A percentile compares a stretch with the other conserved stretches of the same genome.
Evolutionary conservation across 164 flowering plant genomes (phyloP).

Genomic region (Stephania cephalantha): DNA sequence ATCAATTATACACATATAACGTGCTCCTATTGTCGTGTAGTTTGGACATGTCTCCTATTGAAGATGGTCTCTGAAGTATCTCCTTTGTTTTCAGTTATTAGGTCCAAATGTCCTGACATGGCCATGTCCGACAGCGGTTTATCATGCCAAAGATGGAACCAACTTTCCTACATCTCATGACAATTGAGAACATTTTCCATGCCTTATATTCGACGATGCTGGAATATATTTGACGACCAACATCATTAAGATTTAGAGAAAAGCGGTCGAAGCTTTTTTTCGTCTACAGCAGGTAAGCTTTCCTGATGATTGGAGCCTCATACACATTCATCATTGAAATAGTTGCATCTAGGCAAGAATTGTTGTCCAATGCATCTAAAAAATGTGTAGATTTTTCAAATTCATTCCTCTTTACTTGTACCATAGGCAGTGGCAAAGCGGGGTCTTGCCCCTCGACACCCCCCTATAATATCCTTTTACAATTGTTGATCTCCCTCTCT

Average conservation of each 20-base stretch:
- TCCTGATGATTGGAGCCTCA: neutral
- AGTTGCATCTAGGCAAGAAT: neutral
- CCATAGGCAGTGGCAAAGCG: neutral
- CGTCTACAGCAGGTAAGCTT: neutral
- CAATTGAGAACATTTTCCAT: neutral
- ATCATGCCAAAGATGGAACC: constrained; percentile 62
- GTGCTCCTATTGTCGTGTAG: too few relatives aligned
- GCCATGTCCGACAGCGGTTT: constrained; percentile 54
- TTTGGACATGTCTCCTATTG: too few relatives aligned
- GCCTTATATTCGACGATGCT: neutral
- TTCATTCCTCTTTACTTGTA: neutral
- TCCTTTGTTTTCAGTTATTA: constrained; percentile 35
- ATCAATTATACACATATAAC: too few relatives aligned
- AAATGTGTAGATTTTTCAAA: neutral
- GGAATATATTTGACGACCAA: neutral
- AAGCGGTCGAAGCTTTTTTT: neutral
- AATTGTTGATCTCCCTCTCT: too few relatives aligned
- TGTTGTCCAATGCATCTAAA: neutral
- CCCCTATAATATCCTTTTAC: too few relatives aligned
- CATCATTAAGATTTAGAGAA: neutral
- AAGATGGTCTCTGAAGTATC: neutral
- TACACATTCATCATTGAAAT: neutral
- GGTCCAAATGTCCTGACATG: constrained; percentile 72
- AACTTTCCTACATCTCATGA: constrained; percentile 30
- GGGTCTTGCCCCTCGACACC: too few relatives aligned